A percentile compares a stretch with the other conserved stretches of the same genome.
Conservation (phyloP, 257 asterid species). For the Nicotiana tabacum region DNA sequence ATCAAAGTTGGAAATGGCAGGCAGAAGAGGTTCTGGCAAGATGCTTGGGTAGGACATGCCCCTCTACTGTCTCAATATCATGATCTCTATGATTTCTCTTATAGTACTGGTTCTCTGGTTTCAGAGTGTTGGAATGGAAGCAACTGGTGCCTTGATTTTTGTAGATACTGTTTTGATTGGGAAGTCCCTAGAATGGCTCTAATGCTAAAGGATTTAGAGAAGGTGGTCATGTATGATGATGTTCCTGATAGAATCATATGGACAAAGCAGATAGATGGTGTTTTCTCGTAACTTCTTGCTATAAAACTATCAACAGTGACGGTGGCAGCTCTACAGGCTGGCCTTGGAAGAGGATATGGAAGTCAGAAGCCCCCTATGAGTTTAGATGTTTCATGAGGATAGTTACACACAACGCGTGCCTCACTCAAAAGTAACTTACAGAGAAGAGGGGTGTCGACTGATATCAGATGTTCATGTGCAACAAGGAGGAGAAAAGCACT, state of each 20-base stretch:
- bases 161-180: not conserved
- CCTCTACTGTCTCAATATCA: not conserved
- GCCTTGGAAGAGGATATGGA: not conserved
- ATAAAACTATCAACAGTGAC: not conserved
- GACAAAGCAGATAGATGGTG: not conserved
- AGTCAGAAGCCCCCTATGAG: not conserved
- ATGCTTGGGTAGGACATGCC: not conserved
- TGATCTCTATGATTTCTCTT: no score
- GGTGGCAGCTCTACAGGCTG: not conserved
- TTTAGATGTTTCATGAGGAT: not conserved
- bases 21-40: not conserved
- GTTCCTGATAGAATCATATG: not conserved
- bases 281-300: not conserved
- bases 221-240: not conserved
- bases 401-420: not conserved
- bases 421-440: not conserved
- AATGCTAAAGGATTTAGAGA: not conserved
- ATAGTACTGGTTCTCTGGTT: not conserved
- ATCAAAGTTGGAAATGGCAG: not conserved
- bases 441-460: not conserved
- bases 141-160: not conserved
- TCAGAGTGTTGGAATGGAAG: not conserved
- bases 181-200: not conserved
- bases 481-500: not conserved
- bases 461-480: not conserved